phyloP scores from a whole-genome alignment of 306 rosid species.

The Pachyrhizus erosus region DNA sequence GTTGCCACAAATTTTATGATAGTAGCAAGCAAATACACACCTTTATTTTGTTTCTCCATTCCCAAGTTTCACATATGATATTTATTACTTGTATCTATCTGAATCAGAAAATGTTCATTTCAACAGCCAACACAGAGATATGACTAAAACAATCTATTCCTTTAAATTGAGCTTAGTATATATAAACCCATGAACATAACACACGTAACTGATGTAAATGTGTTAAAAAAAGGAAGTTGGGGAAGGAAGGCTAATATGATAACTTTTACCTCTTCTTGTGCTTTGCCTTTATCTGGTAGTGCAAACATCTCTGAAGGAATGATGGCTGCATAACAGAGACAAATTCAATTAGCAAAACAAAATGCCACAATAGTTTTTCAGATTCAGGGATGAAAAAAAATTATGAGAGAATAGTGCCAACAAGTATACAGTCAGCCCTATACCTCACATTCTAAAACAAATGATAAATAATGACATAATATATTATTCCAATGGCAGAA shows the following conservation, averaged over 20 bases:
- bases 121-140: neutral
- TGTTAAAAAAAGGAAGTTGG: neutral
- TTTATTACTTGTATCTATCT: neutral
- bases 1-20: neutral
- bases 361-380: conserved; percentile 3
- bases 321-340: conserved; percentile 56
- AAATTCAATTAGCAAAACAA: conserved; percentile 32
- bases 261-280: conserved; percentile 67
- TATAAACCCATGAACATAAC: neutral
- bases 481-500: neutral
- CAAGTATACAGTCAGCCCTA: conserved; percentile 9
- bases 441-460: neutral
- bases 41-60: neutral
- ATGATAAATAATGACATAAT: neutral
- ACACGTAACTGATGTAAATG: neutral
- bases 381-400: neutral
- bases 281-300: conserved; percentile 71
- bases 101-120: conserved; percentile 1
- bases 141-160: neutral
- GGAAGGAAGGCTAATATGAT: conserved; percentile 10
- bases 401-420: neutral
- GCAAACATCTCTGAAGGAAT: conserved; percentile 77
- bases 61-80: neutral
- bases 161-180: neutral
- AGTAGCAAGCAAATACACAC: neutral